phyloP scores from a whole-genome alignment of 345 rosid genomes.

The Sonneratia alba region DNA sequence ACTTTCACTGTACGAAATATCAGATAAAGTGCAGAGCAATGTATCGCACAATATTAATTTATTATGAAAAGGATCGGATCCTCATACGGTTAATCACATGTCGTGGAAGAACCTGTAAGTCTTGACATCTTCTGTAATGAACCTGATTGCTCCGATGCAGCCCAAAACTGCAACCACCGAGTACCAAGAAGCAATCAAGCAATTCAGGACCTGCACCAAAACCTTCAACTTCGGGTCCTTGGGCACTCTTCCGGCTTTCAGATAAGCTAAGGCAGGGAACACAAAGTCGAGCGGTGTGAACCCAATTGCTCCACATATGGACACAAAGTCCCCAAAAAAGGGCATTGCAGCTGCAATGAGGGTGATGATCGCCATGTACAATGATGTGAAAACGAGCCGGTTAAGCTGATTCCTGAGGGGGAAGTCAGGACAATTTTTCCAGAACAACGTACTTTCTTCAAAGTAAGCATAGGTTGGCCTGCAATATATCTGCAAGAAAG shows the following conservation, averaged over 20 bases:
- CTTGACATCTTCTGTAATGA: constrained; percentile 30
- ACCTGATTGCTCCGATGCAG: constrained; percentile 43
- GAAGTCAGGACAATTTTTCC: neutral
- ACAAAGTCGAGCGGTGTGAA: constrained; percentile 50
- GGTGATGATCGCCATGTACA: constrained; percentile 30
- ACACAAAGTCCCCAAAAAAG: constrained; percentile 42
- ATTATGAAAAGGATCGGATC: neutral
- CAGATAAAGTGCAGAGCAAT: no score
- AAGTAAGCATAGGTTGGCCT: constrained; percentile 45
- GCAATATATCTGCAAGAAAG: constrained; percentile 35
- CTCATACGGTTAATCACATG: constrained; percentile 12
- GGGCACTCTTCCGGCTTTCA: constrained; percentile 39
- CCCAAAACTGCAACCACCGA: constrained; percentile 37
- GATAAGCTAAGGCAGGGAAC: constrained; percentile 40
- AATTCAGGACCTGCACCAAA: constrained; percentile 22
- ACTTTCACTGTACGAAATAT: neutral
- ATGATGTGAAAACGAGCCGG: constrained; percentile 27
- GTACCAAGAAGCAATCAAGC: constrained; percentile 34
- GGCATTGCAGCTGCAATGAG: constrained; percentile 38
- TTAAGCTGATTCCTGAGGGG: constrained; percentile 8
- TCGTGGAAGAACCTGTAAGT: constrained; percentile 40
- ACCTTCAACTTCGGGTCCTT: constrained; percentile 8
- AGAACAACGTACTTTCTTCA: constrained; percentile 18
- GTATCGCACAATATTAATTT: no score
- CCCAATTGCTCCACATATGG: constrained; percentile 48